phyloP scores from a whole-genome alignment of 257 asterid species.

The Nicotiana benthamiana region DNA sequence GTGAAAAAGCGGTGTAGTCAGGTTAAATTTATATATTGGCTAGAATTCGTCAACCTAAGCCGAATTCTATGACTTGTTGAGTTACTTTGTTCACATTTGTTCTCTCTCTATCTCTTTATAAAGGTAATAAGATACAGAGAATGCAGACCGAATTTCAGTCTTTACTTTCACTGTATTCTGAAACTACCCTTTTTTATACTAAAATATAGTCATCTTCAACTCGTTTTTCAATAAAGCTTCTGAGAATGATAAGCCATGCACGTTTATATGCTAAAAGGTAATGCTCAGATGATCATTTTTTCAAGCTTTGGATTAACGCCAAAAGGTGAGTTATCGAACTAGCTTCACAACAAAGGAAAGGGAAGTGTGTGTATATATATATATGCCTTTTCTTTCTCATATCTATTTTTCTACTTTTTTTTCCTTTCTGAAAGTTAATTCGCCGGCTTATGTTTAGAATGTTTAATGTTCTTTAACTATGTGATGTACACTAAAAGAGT shows the following conservation, averaged over 20 bases:
- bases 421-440: background rate
- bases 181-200: background rate
- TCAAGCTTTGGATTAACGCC: constrained; percentile 39
- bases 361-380: background rate
- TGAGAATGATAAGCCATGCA: background rate
- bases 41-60: constrained; percentile 2
- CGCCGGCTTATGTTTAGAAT: background rate
- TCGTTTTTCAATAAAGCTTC: constrained; percentile 2
- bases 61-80: constrained; percentile 21
- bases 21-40: no score
- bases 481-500: no score
- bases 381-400: no score
- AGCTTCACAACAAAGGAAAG: constrained; percentile 12
- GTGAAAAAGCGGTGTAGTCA: no score
- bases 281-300: constrained; percentile 3
- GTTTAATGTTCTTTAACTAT: background rate
- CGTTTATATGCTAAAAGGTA: constrained; percentile 1
- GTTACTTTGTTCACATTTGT: background rate
- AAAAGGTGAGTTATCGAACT: constrained; percentile 25
- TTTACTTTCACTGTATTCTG: background rate
- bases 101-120: background rate
- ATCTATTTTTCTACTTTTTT: background rate
- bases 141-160: background rate
- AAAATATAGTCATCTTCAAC: background rate
- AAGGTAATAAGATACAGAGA: background rate